A percentile compares a stretch with the other conserved stretches of the same genome.
Evolutionary conservation across 345 rosid species (phyloP).

Genomic region (Eucalyptus pumila): DNA sequence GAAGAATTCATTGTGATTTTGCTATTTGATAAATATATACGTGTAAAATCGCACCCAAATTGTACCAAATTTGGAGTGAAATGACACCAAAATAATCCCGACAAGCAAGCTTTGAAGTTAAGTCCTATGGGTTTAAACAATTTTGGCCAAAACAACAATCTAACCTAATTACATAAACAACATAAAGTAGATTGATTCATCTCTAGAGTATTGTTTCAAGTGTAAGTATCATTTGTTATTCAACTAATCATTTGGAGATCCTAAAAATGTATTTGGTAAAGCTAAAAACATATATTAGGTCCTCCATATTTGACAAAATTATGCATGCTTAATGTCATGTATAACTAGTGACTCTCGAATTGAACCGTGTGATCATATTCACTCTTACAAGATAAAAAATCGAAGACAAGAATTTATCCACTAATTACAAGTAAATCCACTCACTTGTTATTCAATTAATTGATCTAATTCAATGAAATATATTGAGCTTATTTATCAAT

Average conservation of each 20-base stretch:
- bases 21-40: no score
- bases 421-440: neutral
- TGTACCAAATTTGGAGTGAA: no score
- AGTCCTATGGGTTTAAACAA: fast-evolving
- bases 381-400: neutral
- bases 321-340: neutral
- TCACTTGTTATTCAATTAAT: neutral
- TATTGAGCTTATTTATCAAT: neutral
- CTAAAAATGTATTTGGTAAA: neutral
- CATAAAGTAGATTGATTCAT: no score
- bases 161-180: no score
- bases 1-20: no score
- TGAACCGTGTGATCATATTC: neutral
- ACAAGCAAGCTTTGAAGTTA: no score
- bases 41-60: no score
- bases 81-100: no score
- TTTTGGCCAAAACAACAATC: no score
- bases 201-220: no score
- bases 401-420: neutral
- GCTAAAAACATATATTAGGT: neutral
- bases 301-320: neutral
- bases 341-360: neutral
- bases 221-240: neutral
- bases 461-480: neutral
- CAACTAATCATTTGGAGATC: neutral